Evolutionary conservation across 2,329 filamentous ascomycete species (phyloP).

Genomic region (Escovopsis sp.): DNA sequence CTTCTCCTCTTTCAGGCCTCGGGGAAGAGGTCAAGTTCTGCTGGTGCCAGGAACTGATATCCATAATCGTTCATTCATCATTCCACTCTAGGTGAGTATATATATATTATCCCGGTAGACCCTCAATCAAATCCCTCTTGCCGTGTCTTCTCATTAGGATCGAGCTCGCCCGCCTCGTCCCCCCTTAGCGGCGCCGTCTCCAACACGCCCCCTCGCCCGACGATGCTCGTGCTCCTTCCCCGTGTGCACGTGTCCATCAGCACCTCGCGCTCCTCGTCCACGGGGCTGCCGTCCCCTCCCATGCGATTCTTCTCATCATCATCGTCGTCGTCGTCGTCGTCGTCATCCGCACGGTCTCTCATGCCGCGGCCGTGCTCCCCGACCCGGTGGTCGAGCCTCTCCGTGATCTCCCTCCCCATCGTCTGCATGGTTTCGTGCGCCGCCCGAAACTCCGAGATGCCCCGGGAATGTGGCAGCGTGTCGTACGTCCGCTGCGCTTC

Average conservation of each 20-base stretch:
- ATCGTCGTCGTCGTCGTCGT: no score
- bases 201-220: conserved; percentile 28
- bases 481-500: conserved; percentile 47
- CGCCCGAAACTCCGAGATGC: conserved; percentile 33
- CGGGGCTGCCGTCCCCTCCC: conserved; percentile 23
- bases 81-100: not conserved
- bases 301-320: conserved; percentile 22
- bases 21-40: no score
- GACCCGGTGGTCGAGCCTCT: conserved; percentile 25
- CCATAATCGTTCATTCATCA: not conserved
- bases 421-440: conserved; percentile 38
- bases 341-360: no score
- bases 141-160: conserved; percentile 10
- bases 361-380: no score
- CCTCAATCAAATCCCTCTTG: conserved; percentile 31
- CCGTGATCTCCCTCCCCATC: conserved; percentile 35
- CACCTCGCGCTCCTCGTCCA: conserved; percentile 41
- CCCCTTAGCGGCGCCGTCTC: conserved; percentile 36
- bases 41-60: not conserved
- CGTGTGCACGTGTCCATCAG: conserved; percentile 33
- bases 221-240: conserved; percentile 40
- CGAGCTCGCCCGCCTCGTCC: conserved; percentile 9
- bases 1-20: no score
- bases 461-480: conserved; percentile 29
- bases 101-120: not conserved